Evolutionary conservation across 352 stramenopile genomes (phyloP), one percentile per base, ranked within the genome.

Genomic region (Phytophthora pini): DNA sequence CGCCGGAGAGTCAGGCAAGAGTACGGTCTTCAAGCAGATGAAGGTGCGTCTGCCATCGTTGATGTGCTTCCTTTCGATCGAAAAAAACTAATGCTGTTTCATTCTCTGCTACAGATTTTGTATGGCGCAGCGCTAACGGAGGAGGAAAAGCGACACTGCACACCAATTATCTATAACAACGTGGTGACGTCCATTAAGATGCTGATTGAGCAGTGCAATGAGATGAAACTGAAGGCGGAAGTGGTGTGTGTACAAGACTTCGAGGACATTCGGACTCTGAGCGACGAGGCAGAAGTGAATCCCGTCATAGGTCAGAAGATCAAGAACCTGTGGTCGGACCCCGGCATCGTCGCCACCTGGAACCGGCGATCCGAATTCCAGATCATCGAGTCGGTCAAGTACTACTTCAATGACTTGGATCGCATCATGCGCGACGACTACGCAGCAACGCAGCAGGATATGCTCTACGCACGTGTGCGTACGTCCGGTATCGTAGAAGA

Each of bases 351-450:
- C 40, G 77, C 80, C 59, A 94, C 88, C 11, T 98, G 93, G 93
- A 92, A 83, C 61, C 95, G 96, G 56, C 85, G 96, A 67, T 79
- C 88, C 17, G 81, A 97, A 59, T 98, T 97, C 71, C 96, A 99
- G 84, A 98, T 99, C 70, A 93, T 98, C 65, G 97, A 99, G 67
- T 98, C 95, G 44, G 92, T 98, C 59, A 98, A 98, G 71, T 98
- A 97, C 70, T 99, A 98, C 76, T 98, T 99, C 76, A 96, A 97
- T 61, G 88, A 98, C 65, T 90, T 98, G 36, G 92, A 98, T 64
- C 75, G 90, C 52, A 98, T 98, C 77, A 98, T 97, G 86, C 76
- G 79, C 38, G 83, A 92, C 57, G 90, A 98, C 65, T 98, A 98
- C 74, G 75, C 96, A 45, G 89, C 93, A 26, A 98, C 82, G 4